Conservation (phyloP, 2,329 filamentous ascomycete species). For the Teratosphaeria destructans region DNA sequence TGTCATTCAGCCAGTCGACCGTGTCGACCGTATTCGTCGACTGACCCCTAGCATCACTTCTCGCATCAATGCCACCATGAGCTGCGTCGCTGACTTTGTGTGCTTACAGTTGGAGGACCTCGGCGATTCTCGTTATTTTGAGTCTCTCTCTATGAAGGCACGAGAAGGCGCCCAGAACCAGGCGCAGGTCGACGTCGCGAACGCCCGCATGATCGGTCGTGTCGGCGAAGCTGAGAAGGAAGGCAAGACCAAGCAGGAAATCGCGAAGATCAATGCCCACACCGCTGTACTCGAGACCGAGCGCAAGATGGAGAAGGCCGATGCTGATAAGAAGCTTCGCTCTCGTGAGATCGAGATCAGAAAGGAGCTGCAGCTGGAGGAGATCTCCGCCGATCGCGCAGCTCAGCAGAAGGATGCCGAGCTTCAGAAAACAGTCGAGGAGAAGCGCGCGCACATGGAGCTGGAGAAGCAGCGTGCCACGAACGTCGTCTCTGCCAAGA, state of each 20-base stretch:
- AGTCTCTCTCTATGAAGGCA: conserved; percentile 69
- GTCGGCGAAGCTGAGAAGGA: conserved; percentile 69
- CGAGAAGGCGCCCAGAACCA: conserved; percentile 80
- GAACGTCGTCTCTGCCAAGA: conserved; percentile 68
- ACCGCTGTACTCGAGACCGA: conserved; percentile 78
- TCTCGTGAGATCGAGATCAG: conserved; percentile 63
- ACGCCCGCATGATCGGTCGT: conserved; percentile 53
- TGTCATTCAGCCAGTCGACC: too few relatives aligned
- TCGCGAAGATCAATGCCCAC: conserved; percentile 78
- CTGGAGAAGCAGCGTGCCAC: conserved; percentile 67
- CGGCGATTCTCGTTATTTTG: conserved; percentile 71
- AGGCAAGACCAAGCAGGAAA: conserved; percentile 72
- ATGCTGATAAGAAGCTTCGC: conserved; percentile 63
- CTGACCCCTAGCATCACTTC: background rate
- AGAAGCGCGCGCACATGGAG: conserved; percentile 68
- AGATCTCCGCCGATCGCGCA: conserved; percentile 61
- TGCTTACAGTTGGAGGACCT: conserved; percentile 57
- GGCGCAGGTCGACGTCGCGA: conserved; percentile 52
- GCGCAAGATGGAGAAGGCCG: conserved; percentile 68
- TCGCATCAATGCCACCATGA: background rate
- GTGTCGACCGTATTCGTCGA: too few relatives aligned
- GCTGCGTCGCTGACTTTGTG: background rate
- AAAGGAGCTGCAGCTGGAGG: conserved; percentile 64
- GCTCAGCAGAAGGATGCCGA: conserved; percentile 71
- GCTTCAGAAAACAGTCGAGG: conserved; percentile 66